Conservation (phyloP, 2,329 filamentous ascomycete species). For the Teratosphaeria viscida region DNA sequence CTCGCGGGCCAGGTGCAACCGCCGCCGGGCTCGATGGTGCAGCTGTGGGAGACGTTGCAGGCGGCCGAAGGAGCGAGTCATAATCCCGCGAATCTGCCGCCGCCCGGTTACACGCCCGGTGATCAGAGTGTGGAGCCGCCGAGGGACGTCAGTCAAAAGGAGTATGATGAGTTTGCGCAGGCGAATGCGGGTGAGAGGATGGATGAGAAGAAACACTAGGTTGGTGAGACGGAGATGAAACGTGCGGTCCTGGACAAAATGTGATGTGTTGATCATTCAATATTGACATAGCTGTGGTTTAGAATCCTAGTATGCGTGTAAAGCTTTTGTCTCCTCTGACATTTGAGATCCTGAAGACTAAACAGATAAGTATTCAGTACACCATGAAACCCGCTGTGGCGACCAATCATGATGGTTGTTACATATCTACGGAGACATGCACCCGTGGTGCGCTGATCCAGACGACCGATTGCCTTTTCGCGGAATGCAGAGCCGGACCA, state of each 20-base stretch:
- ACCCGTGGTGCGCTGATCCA: too few relatives aligned
- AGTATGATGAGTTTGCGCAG: conserved; percentile 7
- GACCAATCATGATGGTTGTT: too few relatives aligned
- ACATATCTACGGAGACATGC: too few relatives aligned
- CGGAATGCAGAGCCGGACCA: too few relatives aligned
- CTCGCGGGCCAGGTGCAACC: conserved; percentile 46
- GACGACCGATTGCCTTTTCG: too few relatives aligned
- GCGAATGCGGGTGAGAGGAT: conserved; percentile 1
- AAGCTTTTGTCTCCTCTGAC: too few relatives aligned
- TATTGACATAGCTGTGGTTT: too few relatives aligned
- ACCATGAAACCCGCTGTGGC: too few relatives aligned
- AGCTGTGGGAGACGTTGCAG: conserved; percentile 71
- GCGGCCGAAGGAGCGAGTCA: conserved; percentile 72
- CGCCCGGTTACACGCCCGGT: conserved; percentile 52
- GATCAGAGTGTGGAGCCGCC: conserved; percentile 56
- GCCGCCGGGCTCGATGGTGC: conserved; percentile 42
- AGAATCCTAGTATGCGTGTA: too few relatives aligned
- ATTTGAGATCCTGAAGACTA: too few relatives aligned
- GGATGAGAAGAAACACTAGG: not conserved
- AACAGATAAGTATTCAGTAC: too few relatives aligned
- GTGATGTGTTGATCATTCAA: not conserved
- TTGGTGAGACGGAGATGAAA: not conserved
- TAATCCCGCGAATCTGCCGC: conserved; percentile 56
- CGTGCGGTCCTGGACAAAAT: not conserved
- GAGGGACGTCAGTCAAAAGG: conserved; percentile 43